Conservation (phyloP, 163 green algal genomes). For the Botryococcus braunii region DNA sequence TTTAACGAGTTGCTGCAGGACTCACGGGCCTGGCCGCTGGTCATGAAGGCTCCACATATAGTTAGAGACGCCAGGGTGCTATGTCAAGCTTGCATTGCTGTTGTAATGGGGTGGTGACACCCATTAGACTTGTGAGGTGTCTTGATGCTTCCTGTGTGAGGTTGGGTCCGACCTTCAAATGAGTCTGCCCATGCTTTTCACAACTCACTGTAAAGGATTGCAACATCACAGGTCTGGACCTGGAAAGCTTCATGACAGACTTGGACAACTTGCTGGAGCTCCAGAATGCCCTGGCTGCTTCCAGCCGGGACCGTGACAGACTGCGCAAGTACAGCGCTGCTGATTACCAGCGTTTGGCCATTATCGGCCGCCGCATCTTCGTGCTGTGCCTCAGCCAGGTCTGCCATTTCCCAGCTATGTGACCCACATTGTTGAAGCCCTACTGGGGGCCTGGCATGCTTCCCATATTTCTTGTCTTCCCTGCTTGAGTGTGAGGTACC, state of each 20-base stretch:
- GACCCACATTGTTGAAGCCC: too few relatives aligned
- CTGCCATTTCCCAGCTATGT: not conserved
- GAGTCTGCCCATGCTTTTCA: not conserved
- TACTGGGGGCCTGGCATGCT: too few relatives aligned
- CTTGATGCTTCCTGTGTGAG: too few relatives aligned
- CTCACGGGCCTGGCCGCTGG: too few relatives aligned
- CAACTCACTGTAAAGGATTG: not conserved
- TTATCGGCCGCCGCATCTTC: slow-evolving; percentile 6
- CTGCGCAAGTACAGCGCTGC: not conserved
- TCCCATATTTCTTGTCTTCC: too few relatives aligned
- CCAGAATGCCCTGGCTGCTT: slow-evolving; percentile 3
- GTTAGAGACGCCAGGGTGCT: too few relatives aligned
- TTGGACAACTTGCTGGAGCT: slow-evolving; percentile 26
- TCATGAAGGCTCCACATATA: too few relatives aligned
- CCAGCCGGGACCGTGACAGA: not conserved
- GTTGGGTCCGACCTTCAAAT: not conserved
- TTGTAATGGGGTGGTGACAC: too few relatives aligned
- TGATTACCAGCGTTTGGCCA: slow-evolving; percentile 3
- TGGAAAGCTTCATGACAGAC: slow-evolving; percentile 26
- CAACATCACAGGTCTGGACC: slow-evolving; percentile 12
- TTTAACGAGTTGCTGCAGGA: too few relatives aligned
- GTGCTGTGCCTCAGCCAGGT: slow-evolving; percentile 7
- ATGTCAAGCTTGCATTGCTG: too few relatives aligned
- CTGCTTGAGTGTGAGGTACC: too few relatives aligned
- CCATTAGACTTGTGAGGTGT: too few relatives aligned